Evolutionary conservation across 306 rosid genomes (phyloP), one percentile per base, ranked within the genome.

Genomic region (Quercus alba): DNA sequence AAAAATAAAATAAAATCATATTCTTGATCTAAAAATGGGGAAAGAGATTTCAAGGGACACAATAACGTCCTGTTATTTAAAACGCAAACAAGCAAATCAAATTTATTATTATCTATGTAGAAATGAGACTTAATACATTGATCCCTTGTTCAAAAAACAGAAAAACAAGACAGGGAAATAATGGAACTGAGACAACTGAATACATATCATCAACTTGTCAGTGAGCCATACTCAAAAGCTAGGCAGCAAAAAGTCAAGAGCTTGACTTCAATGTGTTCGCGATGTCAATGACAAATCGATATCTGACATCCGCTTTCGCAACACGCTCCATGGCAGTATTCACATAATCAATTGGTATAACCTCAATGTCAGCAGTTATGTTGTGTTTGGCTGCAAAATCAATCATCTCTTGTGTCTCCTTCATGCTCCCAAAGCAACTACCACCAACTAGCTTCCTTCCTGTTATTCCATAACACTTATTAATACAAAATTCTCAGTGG

Each of bases 391-490:
- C 86, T 8, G 90, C 90, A 77, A 86, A 90, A 46, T 87, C 86
- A 15, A 88, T 5, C 90, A 88, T 88, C 51, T 85, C 92, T 76
- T 88, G 94, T 6, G 82, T 88, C 57, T 85, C 91, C 64, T 83
- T 88, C 49, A 88, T 4, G 67, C 91, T 87, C 74, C 92, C 90
- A 23, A 75, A 75, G 38, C 0, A 0, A 73, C 86, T 88, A 0
- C 94, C 89, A 31, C 46, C 88, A 2, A 90, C 26, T 19, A 49
- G 5, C 80, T 79, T 87, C 52, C 93, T 78, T 72, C 89, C 91
- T 87, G 41, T 28, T 38, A 18, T 23, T 10, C 54, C 54, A 3
- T 18, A 58, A 14, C 21, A 30, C n/a, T 63, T 23, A 19, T 62
- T 7, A 78, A 14, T 10, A 20, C 44, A 49, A 49, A 12, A 49